A percentile compares a stretch with the other conserved stretches of the same genome.
phyloP scores from a whole-genome alignment of 225 moss, liverwort and hornwort genomes.

The Pleurozium schreberi region DNA sequence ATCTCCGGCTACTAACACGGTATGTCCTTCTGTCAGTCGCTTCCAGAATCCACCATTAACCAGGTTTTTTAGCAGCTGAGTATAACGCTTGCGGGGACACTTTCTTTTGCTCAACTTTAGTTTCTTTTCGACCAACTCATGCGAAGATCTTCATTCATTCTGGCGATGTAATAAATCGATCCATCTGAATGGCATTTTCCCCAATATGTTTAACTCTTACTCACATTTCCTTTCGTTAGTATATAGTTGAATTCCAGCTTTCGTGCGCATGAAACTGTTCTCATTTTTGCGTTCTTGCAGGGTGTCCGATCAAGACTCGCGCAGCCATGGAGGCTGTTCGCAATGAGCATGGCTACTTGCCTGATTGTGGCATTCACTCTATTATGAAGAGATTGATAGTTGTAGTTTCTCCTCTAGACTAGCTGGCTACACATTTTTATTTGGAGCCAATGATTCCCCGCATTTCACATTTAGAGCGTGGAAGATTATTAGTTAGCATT shows the following conservation, averaged over 20 bases:
- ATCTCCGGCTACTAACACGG: background rate
- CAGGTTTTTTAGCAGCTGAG: too few relatives aligned
- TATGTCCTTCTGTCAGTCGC: background rate
- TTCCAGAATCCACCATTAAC: background rate
- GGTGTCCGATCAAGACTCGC: background rate
- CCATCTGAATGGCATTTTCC: too few relatives aligned
- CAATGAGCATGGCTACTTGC: background rate
- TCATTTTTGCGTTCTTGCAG: background rate
- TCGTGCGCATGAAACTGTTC: background rate
- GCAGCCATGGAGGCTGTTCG: background rate
- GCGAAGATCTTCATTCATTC: too few relatives aligned
- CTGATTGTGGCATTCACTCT: background rate
- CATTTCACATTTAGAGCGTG: background rate
- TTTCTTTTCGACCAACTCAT: too few relatives aligned
- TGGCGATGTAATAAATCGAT: fast-evolving
- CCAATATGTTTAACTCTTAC: too few relatives aligned
- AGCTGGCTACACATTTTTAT: background rate
- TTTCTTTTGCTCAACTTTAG: too few relatives aligned
- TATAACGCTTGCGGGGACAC: too few relatives aligned
- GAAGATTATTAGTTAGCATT: background rate
- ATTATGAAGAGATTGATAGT: background rate
- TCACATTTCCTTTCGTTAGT: background rate
- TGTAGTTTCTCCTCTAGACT: background rate
- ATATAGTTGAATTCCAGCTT: background rate
- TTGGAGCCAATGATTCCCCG: background rate